Evolutionary conservation across 2,329 filamentous ascomycete species (phyloP).

Genomic region (Fusarium algeriense): DNA sequence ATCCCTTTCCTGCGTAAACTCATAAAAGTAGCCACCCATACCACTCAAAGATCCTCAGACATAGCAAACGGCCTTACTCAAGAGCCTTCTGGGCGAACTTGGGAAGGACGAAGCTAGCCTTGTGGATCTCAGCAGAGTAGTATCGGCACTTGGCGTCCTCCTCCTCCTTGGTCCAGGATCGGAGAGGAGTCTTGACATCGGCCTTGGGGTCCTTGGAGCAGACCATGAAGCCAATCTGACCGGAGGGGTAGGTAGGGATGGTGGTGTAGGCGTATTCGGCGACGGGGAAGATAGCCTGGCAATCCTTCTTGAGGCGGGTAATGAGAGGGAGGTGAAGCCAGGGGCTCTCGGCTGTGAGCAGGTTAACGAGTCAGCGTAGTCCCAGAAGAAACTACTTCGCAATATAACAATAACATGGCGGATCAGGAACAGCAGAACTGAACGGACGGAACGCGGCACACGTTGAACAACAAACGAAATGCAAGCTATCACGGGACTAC

Average conservation of each 20-base stretch:
- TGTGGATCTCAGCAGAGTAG: constrained; percentile 98
- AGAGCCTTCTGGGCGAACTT: constrained; percentile 89
- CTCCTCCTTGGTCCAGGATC: constrained; percentile 85
- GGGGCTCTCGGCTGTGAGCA: constrained; percentile 88
- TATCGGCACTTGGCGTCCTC: constrained; percentile 94
- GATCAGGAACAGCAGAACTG: constrained; percentile 39
- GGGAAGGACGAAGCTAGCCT: constrained; percentile 91
- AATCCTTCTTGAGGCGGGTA: constrained; percentile 94
- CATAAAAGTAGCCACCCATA: constrained; percentile 37
- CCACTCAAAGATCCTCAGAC: constrained; percentile 9
- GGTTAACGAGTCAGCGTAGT: constrained; percentile 34
- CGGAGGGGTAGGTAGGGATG: constrained; percentile 98
- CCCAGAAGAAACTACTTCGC: constrained; percentile 19
- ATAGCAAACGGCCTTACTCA: constrained; percentile 58
- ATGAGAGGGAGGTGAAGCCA: constrained; percentile 98
- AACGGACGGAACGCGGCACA: constrained; percentile 22
- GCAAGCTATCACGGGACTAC: constrained; percentile 54
- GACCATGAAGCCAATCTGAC: constrained; percentile 99
- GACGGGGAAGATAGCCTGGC: constrained; percentile 95
- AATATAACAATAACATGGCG: constrained; percentile 33
- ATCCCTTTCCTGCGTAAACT: constrained; percentile 41
- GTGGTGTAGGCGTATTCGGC: constrained; percentile 99
- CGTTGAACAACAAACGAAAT: constrained; percentile 29
- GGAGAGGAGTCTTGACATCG: constrained; percentile 87
- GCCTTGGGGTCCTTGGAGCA: constrained; percentile 93